A percentile compares a stretch with the other conserved stretches of the same genome.
Evolutionary conservation across 768 basidiomycete genomes (phyloP).

Genomic region (Dentipellis fragilis): DNA sequence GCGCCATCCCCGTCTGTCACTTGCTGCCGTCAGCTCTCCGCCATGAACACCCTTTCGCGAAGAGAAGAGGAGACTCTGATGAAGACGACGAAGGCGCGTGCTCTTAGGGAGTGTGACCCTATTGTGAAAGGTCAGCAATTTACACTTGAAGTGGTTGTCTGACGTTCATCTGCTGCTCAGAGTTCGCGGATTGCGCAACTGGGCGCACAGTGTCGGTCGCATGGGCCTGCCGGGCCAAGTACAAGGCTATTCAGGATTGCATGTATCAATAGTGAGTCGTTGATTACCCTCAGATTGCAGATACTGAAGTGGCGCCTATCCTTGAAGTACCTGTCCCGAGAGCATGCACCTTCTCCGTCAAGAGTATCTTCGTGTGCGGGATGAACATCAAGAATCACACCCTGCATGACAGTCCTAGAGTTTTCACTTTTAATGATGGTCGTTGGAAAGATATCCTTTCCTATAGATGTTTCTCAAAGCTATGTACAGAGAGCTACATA

Average conservation of each 20-base stretch:
- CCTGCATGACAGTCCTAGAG: no score
- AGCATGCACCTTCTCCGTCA: slow-evolving; percentile 62
- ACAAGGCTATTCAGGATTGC: slow-evolving; percentile 65
- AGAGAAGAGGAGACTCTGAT: slow-evolving; percentile 81
- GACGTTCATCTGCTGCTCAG: slow-evolving; percentile 27
- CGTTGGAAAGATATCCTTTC: no score
- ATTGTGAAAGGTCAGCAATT: slow-evolving; percentile 55
- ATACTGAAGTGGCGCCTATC: not conserved
- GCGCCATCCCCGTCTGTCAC: no score
- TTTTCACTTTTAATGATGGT: no score
- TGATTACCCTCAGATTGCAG: not conserved
- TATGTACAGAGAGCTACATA: no score
- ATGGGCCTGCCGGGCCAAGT: slow-evolving; percentile 70
- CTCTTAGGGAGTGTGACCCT: slow-evolving; percentile 68
- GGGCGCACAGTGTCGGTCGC: slow-evolving; percentile 77
- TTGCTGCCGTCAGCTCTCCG: no score
- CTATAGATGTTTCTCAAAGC: no score
- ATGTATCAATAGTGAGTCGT: slow-evolving; percentile 69
- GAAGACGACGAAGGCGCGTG: slow-evolving; percentile 72
- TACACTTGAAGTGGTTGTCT: not conserved
- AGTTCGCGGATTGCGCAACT: slow-evolving; percentile 75
- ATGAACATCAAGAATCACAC: slow-evolving; percentile 18
- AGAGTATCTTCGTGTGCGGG: slow-evolving; percentile 64
- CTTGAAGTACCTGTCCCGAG: slow-evolving; percentile 56
- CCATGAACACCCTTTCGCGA: slow-evolving; percentile 78